These are phyloP conservation scores for Triticum aestivum DNA, from an alignment of 176 grass and related monocot genomes.

Conservation along the genomic window IWGSC_CS_RefSeq_v2.1 NC_057798.1:550300555-550301054, in stretches of 20 bases:
- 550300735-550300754: background rate
- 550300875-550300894: background rate
- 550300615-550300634: background rate
- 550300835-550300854: background rate
- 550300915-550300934: background rate
- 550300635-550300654: background rate
- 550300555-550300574: background rate
- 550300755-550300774: conserved; percentile 28
- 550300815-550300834: conserved; percentile 22
- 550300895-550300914: background rate
- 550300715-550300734: background rate
- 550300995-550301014: conserved; percentile 1
- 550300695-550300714: background rate
- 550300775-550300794: background rate
- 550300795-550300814: conserved; percentile 40
- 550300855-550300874: background rate
- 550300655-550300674: background rate
- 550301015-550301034: background rate
- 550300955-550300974: background rate
- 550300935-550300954: background rate
- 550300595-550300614: background rate
- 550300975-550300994: background rate
- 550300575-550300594: background rate
- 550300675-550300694: background rate
- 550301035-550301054: background rate